Base-by-base conservation (phyloP, 129 eudicot species). In the Artemisia annua region DNA sequence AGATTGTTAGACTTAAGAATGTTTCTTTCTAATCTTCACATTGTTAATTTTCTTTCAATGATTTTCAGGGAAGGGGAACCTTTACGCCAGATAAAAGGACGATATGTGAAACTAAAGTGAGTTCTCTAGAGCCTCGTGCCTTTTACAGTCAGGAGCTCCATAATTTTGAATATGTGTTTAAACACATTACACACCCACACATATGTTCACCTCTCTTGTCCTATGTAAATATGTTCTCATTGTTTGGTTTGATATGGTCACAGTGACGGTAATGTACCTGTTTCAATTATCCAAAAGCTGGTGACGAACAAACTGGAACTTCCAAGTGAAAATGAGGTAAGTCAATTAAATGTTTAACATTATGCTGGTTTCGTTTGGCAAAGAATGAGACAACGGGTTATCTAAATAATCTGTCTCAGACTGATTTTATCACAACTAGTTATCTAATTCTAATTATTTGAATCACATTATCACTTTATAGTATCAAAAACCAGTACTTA, bases 241-340 rank as follows among this genome's bases (percentile, higher is more conserved):
- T 62, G 20, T 62, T 18, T 62, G 20, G 11, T 62, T 24, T 62
- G 66, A 61, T 61, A 26, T 61, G 66, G 66, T 30, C 11, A 61
- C 93, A 89, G 97, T 85, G 89, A 92, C 78, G 93, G 93, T 50
- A 83, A 72, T 61, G 74, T 92, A 73, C 89, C 97, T 5, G 84
- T 89, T 79, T 89, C 89, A 24, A 83, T 74, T 57, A 85, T 92
- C 53, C 94, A 87, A 71, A 92, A 92, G 87, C 85, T 88, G 76
- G 79, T 92, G 72, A 81, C 66, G 81, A 84, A 72, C 80, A 92
- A 92, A 80, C 77, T 92, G 39, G 89, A 87, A 64, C 97, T 92
- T 85, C 60, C 82, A 53, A 85, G 89, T 50, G 96, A 89, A 87
- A 87, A 86, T 46, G 97, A 92, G 96, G 97, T 87, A 63, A 81